Evolutionary conservation across 2,329 filamentous ascomycete genomes (phyloP).

Genomic region (Sporothrix luriei): DNA sequence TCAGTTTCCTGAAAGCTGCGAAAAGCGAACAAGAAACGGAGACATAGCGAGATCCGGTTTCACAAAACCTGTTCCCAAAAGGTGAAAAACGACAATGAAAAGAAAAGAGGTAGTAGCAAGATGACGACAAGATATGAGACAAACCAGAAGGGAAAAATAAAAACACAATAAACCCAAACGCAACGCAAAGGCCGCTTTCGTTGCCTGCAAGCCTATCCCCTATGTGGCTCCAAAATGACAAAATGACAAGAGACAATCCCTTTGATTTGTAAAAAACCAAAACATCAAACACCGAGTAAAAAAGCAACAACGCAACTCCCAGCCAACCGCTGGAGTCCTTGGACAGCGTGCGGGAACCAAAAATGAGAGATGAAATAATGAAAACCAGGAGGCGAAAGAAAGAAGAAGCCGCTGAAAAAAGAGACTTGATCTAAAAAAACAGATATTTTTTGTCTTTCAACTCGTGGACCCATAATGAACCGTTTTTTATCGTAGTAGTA

Average conservation of each 20-base stretch:
- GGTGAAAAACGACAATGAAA: conserved; percentile 12
- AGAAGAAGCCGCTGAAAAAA: conserved; percentile 33
- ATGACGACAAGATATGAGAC: conserved; percentile 28
- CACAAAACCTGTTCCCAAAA: conserved; percentile 24
- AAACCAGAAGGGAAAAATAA: background rate
- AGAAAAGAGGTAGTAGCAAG: background rate
- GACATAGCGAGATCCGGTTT: background rate
- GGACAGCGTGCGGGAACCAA: background rate
- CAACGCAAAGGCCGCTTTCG: conserved; percentile 31
- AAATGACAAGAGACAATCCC: conserved; percentile 23
- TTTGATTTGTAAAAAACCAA: conserved; percentile 28
- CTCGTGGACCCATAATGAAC: conserved; percentile 56
- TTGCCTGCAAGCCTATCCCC: conserved; percentile 30
- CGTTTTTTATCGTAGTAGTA: conserved; percentile 48
- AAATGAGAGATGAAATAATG: conserved; percentile 26
- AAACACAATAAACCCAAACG: conserved; percentile 23
- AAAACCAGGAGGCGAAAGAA: conserved; percentile 22
- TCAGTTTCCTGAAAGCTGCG: conserved; percentile 27
- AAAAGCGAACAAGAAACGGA: conserved; percentile 16
- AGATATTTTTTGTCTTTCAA: conserved; percentile 53
- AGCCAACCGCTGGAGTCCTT: conserved; percentile 21
- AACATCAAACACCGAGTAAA: conserved; percentile 33
- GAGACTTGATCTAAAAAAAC: conserved; percentile 52
- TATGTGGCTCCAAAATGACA: conserved; percentile 29
- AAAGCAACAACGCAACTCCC: conserved; percentile 18